A percentile compares a stretch with the other conserved stretches of the same genome.
Evolutionary conservation across 495 filamentous ascomycete species (phyloP).

Genomic region (Penicillium taxi): DNA sequence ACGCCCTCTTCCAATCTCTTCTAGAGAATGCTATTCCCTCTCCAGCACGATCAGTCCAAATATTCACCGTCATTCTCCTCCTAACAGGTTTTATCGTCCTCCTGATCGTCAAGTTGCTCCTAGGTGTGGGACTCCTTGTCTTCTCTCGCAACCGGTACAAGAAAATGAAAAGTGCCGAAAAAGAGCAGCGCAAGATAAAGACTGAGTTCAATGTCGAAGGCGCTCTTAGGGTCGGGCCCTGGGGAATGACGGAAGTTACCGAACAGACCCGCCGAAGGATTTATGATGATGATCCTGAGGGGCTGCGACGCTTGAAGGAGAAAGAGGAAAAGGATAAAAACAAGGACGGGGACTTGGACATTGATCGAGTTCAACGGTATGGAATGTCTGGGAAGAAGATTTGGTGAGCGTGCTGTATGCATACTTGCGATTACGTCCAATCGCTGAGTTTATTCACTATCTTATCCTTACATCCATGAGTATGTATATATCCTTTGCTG

Average conservation of each 20-base stretch:
- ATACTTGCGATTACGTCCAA: too few relatives aligned
- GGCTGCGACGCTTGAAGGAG: slow-evolving; percentile 57
- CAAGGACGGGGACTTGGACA: slow-evolving; percentile 45
- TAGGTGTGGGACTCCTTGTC: slow-evolving; percentile 73
- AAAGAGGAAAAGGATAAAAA: slow-evolving; percentile 57
- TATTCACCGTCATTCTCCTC: slow-evolving; percentile 67
- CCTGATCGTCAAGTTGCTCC: slow-evolving; percentile 69
- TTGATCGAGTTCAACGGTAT: slow-evolving; percentile 71
- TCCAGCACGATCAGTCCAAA: slow-evolving; percentile 35
- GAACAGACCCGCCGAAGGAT: slow-evolving; percentile 83
- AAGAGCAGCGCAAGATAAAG: slow-evolving; percentile 27
- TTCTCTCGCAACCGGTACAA: slow-evolving; percentile 70
- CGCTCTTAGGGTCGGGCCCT: slow-evolving; percentile 68
- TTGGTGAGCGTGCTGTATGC: too few relatives aligned
- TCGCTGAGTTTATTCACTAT: too few relatives aligned
- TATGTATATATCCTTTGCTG: too few relatives aligned
- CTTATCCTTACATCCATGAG: too few relatives aligned
- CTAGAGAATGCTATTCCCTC: slow-evolving; percentile 40
- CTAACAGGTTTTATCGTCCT: slow-evolving; percentile 67
- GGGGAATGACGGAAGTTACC: slow-evolving; percentile 77
- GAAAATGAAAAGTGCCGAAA: slow-evolving; percentile 67
- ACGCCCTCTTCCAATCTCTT: slow-evolving; percentile 28
- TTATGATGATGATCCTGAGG: slow-evolving; percentile 76
- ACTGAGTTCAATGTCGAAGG: slow-evolving; percentile 55
- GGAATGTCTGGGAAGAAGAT: slow-evolving; percentile 92